A percentile compares a stretch with the other conserved stretches of the same genome.
Evolutionary conservation across 805 yeast species (phyloP).

Genomic region (Lachancea sp.): DNA sequence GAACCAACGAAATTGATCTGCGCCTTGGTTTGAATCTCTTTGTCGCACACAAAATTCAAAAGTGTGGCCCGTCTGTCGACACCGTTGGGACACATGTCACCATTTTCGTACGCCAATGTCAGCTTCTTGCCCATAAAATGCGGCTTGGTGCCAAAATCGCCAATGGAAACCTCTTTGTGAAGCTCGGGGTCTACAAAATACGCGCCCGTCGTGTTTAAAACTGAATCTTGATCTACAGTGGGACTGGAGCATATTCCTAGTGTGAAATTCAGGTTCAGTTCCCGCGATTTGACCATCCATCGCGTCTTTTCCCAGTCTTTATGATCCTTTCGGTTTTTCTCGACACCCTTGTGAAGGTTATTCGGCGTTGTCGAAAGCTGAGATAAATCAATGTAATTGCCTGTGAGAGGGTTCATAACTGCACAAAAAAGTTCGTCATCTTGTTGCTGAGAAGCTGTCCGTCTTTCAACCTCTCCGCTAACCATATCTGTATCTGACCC

Average conservation of each 20-base stretch:
- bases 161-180: slow-evolving; percentile 42
- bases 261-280: slow-evolving; percentile 65
- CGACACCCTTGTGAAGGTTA: slow-evolving; percentile 9
- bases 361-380: slow-evolving; percentile 29
- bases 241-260: slow-evolving; percentile 66
- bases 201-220: slow-evolving; percentile 42
- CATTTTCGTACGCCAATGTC: slow-evolving; percentile 62
- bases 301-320: slow-evolving; percentile 19
- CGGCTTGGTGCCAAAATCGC: slow-evolving; percentile 56
- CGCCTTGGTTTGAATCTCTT: slow-evolving; percentile 61
- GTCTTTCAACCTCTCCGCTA: too few relatives aligned
- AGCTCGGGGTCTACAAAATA: slow-evolving; percentile 44
- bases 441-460: too few relatives aligned
- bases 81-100: slow-evolving; percentile 56
- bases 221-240: slow-evolving; percentile 26
- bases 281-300: slow-evolving; percentile 69
- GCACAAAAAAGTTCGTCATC: slow-evolving; percentile 27
- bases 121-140: slow-evolving; percentile 65
- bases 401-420: slow-evolving; percentile 28
- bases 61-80: slow-evolving; percentile 55
- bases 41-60: slow-evolving; percentile 70
- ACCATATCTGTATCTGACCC: background rate
- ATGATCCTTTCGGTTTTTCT: background rate
- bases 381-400: slow-evolving; percentile 30
- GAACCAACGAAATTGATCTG: slow-evolving; percentile 64